A percentile compares a stretch with the other conserved stretches of the same genome.
Evolutionary conservation across 192 early-diverging fungal genomes (phyloP).

Genomic region (Backusella circina): DNA sequence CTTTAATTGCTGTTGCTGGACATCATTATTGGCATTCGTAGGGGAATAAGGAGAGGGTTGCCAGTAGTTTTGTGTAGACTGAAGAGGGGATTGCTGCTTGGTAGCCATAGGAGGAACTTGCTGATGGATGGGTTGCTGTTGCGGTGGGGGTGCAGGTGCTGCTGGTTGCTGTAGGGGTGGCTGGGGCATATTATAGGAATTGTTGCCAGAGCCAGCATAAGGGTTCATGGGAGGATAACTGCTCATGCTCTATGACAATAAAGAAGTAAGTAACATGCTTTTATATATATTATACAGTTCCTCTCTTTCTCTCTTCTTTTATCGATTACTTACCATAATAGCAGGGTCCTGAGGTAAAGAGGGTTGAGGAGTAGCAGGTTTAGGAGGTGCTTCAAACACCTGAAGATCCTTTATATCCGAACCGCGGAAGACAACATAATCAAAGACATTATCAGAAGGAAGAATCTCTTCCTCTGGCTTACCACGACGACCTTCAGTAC

Average conservation of each 20-base stretch:
- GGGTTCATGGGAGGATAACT: conserved; percentile 36
- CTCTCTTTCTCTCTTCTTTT: not conserved
- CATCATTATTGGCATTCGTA: not conserved
- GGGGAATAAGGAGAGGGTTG: conserved; percentile 27
- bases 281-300: not conserved
- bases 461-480: conserved; percentile 83
- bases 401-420: conserved; percentile 88
- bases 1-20: conserved; percentile 9
- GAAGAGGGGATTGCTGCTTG: conserved; percentile 32
- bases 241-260: conserved; percentile 16
- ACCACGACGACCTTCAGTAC: conserved; percentile 87
- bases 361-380: conserved; percentile 45
- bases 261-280: not conserved
- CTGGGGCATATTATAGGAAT: conserved; percentile 17
- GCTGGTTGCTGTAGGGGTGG: conserved; percentile 11
- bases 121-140: not conserved
- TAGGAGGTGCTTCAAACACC: conserved; percentile 53
- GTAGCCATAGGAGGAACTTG: conserved; percentile 12
- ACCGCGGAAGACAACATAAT: conserved; percentile 92
- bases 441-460: conserved; percentile 80
- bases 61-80: not conserved
- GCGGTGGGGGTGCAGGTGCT: not conserved
- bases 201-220: conserved; percentile 31
- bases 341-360: conserved; percentile 82
- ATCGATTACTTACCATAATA: conserved; percentile 45